A percentile compares a stretch with the other conserved stretches of the same genome.
Conservation (phyloP, 2,329 filamentous ascomycete species). For the Neobulgaria alba region DNA sequence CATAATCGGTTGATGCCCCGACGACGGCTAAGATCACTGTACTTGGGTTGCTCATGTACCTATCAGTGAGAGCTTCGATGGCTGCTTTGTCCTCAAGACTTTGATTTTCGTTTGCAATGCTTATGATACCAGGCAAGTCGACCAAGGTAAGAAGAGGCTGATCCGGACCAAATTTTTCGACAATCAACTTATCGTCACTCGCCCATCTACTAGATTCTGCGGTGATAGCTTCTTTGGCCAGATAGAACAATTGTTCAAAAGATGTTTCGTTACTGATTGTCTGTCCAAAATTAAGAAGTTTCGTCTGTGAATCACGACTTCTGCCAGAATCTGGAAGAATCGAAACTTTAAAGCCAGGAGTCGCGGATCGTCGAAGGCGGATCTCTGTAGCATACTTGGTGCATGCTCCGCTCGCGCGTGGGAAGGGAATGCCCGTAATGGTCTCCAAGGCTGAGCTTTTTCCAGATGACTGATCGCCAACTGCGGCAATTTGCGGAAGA, state of each 20-base stretch:
- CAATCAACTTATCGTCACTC: not conserved
- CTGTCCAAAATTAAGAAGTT: not conserved
- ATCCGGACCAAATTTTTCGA: not conserved
- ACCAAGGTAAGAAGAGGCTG: slow-evolving; percentile 35
- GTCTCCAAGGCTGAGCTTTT: not conserved
- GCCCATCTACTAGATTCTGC: not conserved
- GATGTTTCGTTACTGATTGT: not conserved
- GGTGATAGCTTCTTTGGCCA: not conserved
- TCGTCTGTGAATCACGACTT: not conserved
- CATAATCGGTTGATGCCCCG: not conserved
- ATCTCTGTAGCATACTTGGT: not conserved
- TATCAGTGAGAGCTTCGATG: slow-evolving; percentile 31
- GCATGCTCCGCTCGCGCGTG: not conserved
- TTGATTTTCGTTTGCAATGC: slow-evolving; percentile 29
- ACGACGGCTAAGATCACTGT: not conserved
- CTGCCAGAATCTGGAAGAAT: not conserved
- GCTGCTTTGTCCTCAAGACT: slow-evolving; percentile 27
- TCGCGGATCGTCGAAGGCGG: not conserved
- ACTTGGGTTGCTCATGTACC: slow-evolving; percentile 33
- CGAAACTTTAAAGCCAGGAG: not conserved
- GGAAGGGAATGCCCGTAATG: not conserved
- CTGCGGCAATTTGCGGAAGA: not conserved
- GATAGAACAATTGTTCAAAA: not conserved
- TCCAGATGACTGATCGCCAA: not conserved
- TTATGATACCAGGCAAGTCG: slow-evolving; percentile 39